Percentiles rank a stretch among this genome's conserved stretches.
Conservation (phyloP, 139 green algal genomes). For the Chlorella sp. region DNA sequence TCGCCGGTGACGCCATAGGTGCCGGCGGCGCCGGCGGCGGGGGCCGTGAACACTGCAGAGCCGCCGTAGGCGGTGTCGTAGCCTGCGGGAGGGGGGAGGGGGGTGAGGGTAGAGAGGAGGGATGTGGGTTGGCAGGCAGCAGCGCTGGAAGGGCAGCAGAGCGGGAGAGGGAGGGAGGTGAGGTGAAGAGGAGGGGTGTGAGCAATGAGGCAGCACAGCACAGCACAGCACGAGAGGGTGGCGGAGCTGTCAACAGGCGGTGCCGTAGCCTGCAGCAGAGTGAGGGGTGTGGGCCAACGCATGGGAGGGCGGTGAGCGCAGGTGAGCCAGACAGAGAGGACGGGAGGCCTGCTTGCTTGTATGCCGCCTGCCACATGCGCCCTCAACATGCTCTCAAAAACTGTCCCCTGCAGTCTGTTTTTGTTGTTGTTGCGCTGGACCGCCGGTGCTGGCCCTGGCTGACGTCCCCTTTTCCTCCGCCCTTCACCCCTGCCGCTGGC, state of each 20-base stretch:
- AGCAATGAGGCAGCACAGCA: background rate
- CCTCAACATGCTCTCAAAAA: too few species aligned
- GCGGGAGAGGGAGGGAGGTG: too few species aligned
- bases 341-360: too few species aligned
- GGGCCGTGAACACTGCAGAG: slow-evolving; percentile 1
- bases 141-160: background rate
- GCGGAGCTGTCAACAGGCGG: background rate
- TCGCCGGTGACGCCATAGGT: slow-evolving; percentile 10
- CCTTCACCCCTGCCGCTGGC: too few species aligned
- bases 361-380: background rate
- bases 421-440: too few species aligned
- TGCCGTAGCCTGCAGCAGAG: too few species aligned
- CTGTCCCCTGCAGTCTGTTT: too few species aligned
- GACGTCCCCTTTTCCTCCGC: too few species aligned
- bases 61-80: slow-evolving; percentile 10
- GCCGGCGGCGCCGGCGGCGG: background rate
- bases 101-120: background rate
- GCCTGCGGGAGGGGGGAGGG: background rate
- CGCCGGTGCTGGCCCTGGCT: background rate
- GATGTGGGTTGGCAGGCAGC: background rate
- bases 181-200: background rate
- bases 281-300: background rate
- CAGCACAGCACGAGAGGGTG: background rate
- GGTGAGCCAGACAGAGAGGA: too few species aligned
- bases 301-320: background rate